Percentiles rank a stretch among this genome's conserved stretches.
phyloP scores from a whole-genome alignment of 345 rosid species.

The Brassica juncea region DNA sequence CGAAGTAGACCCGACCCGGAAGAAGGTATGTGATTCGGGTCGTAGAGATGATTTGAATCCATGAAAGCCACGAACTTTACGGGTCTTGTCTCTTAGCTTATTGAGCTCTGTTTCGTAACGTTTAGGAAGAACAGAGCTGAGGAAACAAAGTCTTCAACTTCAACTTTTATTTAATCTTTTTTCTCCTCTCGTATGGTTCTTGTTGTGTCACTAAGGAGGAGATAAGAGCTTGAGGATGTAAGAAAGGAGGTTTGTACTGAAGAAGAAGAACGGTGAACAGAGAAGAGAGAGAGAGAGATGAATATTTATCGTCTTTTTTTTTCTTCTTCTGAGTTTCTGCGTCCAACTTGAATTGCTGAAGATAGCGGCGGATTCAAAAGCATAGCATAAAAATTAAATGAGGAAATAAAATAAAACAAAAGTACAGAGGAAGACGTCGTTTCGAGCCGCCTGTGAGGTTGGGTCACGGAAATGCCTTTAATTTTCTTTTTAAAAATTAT shows the following conservation, averaged over 20 bases:
- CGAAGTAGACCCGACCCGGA: slow-evolving; percentile 69
- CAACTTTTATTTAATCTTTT: not conserved
- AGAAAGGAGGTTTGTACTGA: slow-evolving; percentile 12
- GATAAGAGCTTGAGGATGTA: slow-evolving; percentile 84
- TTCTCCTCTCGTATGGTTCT: not conserved
- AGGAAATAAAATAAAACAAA: not conserved
- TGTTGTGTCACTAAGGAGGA: slow-evolving; percentile 52
- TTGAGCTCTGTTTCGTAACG: slow-evolving; percentile 26
- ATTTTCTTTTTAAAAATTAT: not conserved
- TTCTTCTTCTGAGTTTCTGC: slow-evolving; percentile 34
- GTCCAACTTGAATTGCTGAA: slow-evolving; percentile 36
- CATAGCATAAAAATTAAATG: not conserved
- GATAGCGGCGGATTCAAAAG: slow-evolving; percentile 43
- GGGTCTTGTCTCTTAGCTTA: not conserved
- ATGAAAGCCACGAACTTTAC: slow-evolving; percentile 27
- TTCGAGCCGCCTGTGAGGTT: slow-evolving; percentile 41
- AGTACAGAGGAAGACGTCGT: slow-evolving; percentile 29
- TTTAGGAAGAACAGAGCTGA: not conserved
- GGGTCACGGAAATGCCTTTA: slow-evolving; percentile 37
- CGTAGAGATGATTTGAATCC: slow-evolving; percentile 70
- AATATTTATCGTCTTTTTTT: slow-evolving; percentile 34
- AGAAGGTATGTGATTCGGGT: slow-evolving; percentile 29
- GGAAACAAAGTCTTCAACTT: slow-evolving; percentile 12
- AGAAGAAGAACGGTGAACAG: slow-evolving; percentile 9
- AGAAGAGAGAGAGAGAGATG: not conserved